Base-by-base conservation (phyloP, 202 grass and related monocot species). In the Carex arenaria region DNA sequence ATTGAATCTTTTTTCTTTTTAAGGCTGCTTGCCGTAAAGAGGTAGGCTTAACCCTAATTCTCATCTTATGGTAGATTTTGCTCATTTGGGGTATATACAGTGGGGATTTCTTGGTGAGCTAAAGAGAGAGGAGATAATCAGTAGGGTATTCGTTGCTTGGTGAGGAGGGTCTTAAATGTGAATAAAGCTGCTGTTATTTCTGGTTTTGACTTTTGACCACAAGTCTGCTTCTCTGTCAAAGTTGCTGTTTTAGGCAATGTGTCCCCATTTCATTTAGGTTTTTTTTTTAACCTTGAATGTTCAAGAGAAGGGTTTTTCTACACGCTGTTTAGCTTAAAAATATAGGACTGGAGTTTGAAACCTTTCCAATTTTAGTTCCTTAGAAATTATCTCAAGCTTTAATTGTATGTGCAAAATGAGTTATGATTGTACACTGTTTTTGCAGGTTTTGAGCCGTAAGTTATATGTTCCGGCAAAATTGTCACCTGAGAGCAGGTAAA, bases 371-470 rank as follows among this genome's bases (percentile, higher is more conserved):
- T 68, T 68, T 68, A 18, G 40, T 68, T 68, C 1, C 15, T 42
- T 42, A n/a, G n/a, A 47, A 26, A 72, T 10, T 51, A 51, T 51
- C 10, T 72, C 42, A 23, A 49, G 38, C 36, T 45, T 70, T 70
- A 43, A 20, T 45, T 49, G 10, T 13, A 23, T 47, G 3, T 76
- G 14, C 20, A 47, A 3, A 74, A 38, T 32, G 38, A 68, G 22
- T 67, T 79, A 53, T 85, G 45, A 67, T 64, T 63, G 28, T 64
- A 38, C 19, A 34, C 15, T 72, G 15, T 67, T 31, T 47, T 60
- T 90, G 70, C 57, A 98, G 95, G 95, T 98, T 82, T 88, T 98
- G 85, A 98, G 95, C 72, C 84, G 95, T 26, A 98, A 93, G 80
- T 74, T 97, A 51, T 97, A 97, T 82, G 76, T 90, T 26, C 92